Base-by-base conservation (phyloP, 2,329 filamentous ascomycete species). In the Alternaria dauci region DNA sequence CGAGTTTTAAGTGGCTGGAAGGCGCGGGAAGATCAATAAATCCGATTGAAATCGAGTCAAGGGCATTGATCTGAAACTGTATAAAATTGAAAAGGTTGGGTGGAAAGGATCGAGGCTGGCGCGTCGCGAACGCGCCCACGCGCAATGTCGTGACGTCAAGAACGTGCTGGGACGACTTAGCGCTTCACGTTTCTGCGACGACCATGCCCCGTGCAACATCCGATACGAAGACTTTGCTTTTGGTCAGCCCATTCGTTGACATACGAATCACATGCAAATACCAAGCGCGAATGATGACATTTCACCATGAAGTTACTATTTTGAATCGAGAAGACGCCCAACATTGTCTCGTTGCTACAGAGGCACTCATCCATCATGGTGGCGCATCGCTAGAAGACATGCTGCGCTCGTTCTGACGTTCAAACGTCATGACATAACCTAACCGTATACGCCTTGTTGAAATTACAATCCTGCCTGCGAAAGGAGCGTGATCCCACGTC, bases 401-500 rank as follows among this genome's bases (percentile, higher is more conserved):
- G 50, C 38, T 50, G 41, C 57, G 47, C 60, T 51, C 39, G 51
- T 52, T 43, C 44, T 46, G 18, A 56, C 55, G 52, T 55, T 55
- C 56, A 59, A 56, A 50, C 48, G 41, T 61, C 58, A 11, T 30
- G 30, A 46, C 41, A 47, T 32, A 52, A 43, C 53, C 42, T 34
- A 55, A 41, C 43, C 58, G 46, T 63, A 61, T 54, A 34, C 54
- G 59, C 55, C 55, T 36, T 47, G 28, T 32, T 7, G 12, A 39
- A 32, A 58, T 52, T 52, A 58, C 32, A 53, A 58, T 43, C 43
- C 55, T 63, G 60, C 60, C 61, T 38, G 48, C 42, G 53, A 59
- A 63, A 66, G 47, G 61, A 66, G 60, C 56, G 63, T 66, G 41
- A 52, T 38, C 53, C 44, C 58, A 59, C 61, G 55, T 58, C 47